phyloP scores from a whole-genome alignment of 306 rosid species.

The Clitoria ternatea region DNA sequence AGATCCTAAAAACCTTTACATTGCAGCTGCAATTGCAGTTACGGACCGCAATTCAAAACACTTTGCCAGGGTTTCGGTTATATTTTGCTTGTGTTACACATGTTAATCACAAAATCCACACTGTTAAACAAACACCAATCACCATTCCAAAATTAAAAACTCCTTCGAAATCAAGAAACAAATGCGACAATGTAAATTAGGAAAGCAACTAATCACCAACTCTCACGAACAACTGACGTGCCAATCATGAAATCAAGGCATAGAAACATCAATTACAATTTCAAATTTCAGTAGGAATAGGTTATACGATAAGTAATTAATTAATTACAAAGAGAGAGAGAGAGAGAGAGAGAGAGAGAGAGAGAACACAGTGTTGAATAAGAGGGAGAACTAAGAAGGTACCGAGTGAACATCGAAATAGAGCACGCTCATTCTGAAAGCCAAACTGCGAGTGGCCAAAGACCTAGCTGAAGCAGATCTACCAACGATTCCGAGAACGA shows the following conservation, averaged over 20 bases:
- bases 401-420: constrained; percentile 82
- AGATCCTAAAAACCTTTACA: too few relatives aligned
- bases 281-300: neutral
- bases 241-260: neutral
- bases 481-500: constrained; percentile 89
- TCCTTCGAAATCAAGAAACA: neutral
- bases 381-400: constrained; percentile 2
- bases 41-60: too few relatives aligned
- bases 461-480: constrained; percentile 93
- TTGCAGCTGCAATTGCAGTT: too few relatives aligned
- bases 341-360: too few relatives aligned
- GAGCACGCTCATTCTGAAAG: constrained; percentile 92
- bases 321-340: too few relatives aligned
- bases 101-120: neutral
- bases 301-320: neutral
- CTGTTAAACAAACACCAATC: neutral
- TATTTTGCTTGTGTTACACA: neutral
- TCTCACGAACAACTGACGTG: neutral
- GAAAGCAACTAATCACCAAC: neutral
- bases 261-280: neutral
- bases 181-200: neutral
- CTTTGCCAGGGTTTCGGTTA: neutral
- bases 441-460: constrained; percentile 90
- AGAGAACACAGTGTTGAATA: neutral
- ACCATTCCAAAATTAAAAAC: neutral